phyloP scores from a whole-genome alignment of 202 grass and related monocot species.

The Cymbopogon flexuosus region DNA sequence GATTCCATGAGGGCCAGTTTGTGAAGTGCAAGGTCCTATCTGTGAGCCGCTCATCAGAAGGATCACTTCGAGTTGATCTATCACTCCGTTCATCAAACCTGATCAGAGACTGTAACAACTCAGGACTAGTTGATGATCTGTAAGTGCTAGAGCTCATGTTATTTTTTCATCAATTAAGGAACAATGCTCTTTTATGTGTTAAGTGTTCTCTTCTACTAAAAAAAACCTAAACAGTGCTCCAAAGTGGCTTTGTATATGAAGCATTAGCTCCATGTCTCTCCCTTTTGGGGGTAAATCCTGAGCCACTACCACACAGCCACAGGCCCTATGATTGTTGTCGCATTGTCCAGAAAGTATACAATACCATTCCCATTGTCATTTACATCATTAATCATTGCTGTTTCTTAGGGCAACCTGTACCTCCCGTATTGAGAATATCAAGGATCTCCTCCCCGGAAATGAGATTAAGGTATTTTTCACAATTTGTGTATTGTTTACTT shows the following conservation, averaged over 20 bases:
- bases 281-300: not conserved
- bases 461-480: conserved; percentile 61
- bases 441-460: conserved; percentile 54
- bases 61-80: conserved; percentile 72
- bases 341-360: not conserved
- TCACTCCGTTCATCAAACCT: conserved; percentile 72
- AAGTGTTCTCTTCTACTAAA: not conserved
- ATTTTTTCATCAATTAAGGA: not conserved
- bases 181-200: not conserved
- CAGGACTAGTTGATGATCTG: conserved; percentile 29
- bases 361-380: not conserved
- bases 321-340: not conserved
- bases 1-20: conserved; percentile 81
- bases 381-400: not conserved
- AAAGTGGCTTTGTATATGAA: conserved; percentile 7
- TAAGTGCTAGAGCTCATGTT: conserved; percentile 44
- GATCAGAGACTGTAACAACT: conserved; percentile 12
- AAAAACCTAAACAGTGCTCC: conserved; percentile 20
- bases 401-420: conserved; percentile 45
- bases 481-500: not conserved
- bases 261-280: not conserved
- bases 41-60: conserved; percentile 60
- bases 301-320: not conserved
- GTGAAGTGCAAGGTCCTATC: conserved; percentile 85
- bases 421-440: conserved; percentile 49